Percentiles rank a stretch among this genome's conserved stretches.
Conservation (phyloP, 2,329 filamentous ascomycete genomes). For the Trichoderma sp. region DNA sequence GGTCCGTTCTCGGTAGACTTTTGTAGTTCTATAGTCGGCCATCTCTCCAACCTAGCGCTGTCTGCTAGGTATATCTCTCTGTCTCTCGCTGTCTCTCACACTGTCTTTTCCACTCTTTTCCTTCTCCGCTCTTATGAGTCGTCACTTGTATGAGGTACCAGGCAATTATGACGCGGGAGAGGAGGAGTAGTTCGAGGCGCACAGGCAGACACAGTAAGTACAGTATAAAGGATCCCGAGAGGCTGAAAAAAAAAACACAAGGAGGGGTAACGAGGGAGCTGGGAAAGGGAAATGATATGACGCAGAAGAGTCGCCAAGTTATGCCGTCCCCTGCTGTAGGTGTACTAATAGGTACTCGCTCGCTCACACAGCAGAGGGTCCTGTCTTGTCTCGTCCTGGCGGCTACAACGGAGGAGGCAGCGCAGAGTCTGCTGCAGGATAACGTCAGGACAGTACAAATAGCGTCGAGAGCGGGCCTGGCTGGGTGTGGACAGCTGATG, state of each 20-base stretch:
- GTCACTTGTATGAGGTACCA: conserved; percentile 1
- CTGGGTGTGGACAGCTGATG: conserved; percentile 27
- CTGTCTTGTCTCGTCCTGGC: background rate
- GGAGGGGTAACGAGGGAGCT: conserved; percentile 7
- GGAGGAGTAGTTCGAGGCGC: background rate
- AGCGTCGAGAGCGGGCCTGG: conserved; percentile 11
- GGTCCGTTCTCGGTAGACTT: conserved; percentile 42
- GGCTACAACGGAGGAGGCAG: conserved; percentile 14
- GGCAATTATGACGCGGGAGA: background rate
- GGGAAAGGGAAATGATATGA: conserved; percentile 23
- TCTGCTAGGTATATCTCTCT: background rate
- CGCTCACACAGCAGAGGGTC: background rate
- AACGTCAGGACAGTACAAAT: conserved; percentile 29
- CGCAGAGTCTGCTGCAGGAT: conserved; percentile 6
- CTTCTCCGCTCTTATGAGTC: background rate
- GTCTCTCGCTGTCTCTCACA: background rate
- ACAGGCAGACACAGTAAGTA: conserved; percentile 25
- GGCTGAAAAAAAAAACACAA: conserved; percentile 10
- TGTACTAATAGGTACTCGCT: background rate
- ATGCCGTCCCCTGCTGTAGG: conserved; percentile 11
- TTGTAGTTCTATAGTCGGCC: conserved; percentile 43
- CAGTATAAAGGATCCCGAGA: conserved; percentile 16
- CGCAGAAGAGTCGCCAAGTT: conserved; percentile 23
- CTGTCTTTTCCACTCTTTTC: conserved; percentile 6
- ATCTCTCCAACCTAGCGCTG: conserved; percentile 34